Evolutionary conservation across 1,284 basidiomycete genomes (phyloP).

Genomic region (Ceratobasidium papillatum): DNA sequence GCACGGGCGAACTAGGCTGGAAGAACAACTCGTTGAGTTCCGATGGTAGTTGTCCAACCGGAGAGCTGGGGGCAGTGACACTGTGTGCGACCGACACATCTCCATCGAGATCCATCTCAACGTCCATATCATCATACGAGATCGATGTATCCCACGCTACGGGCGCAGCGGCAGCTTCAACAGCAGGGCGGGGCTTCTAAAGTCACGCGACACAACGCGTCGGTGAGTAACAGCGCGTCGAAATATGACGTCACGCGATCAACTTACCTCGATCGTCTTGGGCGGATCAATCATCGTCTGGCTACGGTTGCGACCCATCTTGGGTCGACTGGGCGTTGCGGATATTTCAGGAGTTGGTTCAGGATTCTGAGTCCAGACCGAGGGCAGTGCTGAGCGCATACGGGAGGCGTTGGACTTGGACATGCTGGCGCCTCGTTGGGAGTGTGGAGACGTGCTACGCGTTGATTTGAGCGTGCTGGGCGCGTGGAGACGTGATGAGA

Average conservation of each 20-base stretch:
- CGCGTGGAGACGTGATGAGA: conserved; percentile 3
- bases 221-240: background rate
- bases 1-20: conserved; percentile 62
- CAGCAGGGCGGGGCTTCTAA: conserved; percentile 1
- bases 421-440: conserved; percentile 52
- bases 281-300: conserved; percentile 25
- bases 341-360: background rate
- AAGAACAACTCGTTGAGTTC: conserved; percentile 61
- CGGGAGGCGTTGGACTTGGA: conserved; percentile 57
- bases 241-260: conserved; percentile 22
- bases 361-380: conserved; percentile 62
- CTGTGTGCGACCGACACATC: conserved; percentile 52
- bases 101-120: conserved; percentile 82
- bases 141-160: conserved; percentile 38
- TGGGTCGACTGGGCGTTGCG: background rate
- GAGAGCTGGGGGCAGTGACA: conserved; percentile 51
- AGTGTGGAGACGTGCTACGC: conserved; percentile 50
- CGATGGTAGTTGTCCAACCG: conserved; percentile 43
- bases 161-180: conserved; percentile 20
- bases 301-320: conserved; percentile 29
- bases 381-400: conserved; percentile 67
- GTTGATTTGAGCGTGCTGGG: conserved; percentile 25
- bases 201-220: conserved; percentile 5
- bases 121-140: conserved; percentile 72
- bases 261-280: conserved; percentile 37